Conservation (phyloP, 2,329 filamentous ascomycete species). For the Fusarium vanettenii region DNA sequence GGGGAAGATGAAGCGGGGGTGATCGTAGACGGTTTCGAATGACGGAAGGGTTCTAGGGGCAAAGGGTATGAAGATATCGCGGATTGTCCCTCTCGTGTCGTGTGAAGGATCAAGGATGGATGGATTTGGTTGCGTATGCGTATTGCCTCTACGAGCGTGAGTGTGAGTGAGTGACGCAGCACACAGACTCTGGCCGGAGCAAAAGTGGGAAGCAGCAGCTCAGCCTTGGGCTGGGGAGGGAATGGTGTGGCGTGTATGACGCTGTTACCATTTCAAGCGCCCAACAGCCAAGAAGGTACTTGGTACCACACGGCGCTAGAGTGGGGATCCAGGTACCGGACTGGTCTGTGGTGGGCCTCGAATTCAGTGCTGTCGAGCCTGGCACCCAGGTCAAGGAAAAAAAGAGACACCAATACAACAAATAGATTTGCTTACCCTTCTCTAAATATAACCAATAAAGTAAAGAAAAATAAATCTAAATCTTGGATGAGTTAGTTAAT, state of each 20-base stretch:
- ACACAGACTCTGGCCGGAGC: slow-evolving; percentile 20
- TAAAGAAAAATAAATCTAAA: too few species aligned
- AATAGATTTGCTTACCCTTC: too few species aligned
- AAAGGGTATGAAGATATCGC: slow-evolving; percentile 28
- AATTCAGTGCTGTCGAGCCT: background rate
- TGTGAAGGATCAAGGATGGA: slow-evolving; percentile 25
- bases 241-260: slow-evolving; percentile 44
- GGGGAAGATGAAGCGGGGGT: slow-evolving; percentile 18
- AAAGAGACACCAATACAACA: too few species aligned
- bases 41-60: background rate
- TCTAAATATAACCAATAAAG: too few species aligned
- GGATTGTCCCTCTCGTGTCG: slow-evolving; percentile 15
- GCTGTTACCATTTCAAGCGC: slow-evolving; percentile 14
- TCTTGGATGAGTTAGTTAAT: too few species aligned
- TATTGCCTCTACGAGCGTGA: slow-evolving; percentile 11
- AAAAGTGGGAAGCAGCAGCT: slow-evolving; percentile 41
- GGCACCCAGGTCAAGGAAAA: too few species aligned
- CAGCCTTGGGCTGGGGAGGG: slow-evolving; percentile 22
- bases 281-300: slow-evolving; percentile 22
- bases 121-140: slow-evolving; percentile 23
- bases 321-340: background rate
- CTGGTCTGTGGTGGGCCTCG: slow-evolving; percentile 1
- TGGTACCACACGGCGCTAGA: background rate
- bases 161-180: slow-evolving; percentile 35
- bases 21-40: slow-evolving; percentile 7